A percentile compares a stretch with the other conserved stretches of the same genome.
Conservation (phyloP, 192 early-diverging fungal species). For the Entophlyctis helioformis region DNA sequence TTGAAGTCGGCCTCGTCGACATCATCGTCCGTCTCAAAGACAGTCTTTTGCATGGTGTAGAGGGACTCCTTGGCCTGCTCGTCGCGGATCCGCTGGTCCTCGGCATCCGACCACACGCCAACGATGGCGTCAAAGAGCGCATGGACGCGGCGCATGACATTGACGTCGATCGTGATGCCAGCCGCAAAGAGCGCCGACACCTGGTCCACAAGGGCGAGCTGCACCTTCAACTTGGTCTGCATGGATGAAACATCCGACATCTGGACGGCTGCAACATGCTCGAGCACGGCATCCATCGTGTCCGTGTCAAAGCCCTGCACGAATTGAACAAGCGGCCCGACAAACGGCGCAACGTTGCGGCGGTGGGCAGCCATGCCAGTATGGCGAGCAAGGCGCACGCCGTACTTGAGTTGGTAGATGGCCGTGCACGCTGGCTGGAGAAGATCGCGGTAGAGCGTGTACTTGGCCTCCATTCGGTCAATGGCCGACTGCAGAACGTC, state of each 20-base stretch:
- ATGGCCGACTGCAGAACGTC: slow-evolving; percentile 54
- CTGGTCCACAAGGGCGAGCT: too few species aligned
- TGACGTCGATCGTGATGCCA: too few species aligned
- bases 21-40: slow-evolving; percentile 25
- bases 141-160: too few species aligned
- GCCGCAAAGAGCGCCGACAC: too few species aligned
- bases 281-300: too few species aligned
- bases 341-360: too few species aligned
- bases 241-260: too few species aligned
- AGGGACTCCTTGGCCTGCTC: slow-evolving; percentile 9
- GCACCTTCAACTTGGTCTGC: too few species aligned
- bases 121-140: slow-evolving; percentile 35
- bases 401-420: slow-evolving; percentile 64
- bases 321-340: neutral
- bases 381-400: too few species aligned
- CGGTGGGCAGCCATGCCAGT: too few species aligned
- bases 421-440: slow-evolving; percentile 55
- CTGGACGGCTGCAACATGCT: too few species aligned
- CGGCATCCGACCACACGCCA: slow-evolving; percentile 37
- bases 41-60: neutral
- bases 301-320: slow-evolving; percentile 1
- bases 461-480: slow-evolving; percentile 49
- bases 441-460: slow-evolving; percentile 64
- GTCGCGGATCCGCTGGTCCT: slow-evolving; percentile 21
- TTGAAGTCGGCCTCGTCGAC: slow-evolving; percentile 52